Conservation (phyloP, 805 yeast genomes). For the Spathaspora boniae region DNA sequence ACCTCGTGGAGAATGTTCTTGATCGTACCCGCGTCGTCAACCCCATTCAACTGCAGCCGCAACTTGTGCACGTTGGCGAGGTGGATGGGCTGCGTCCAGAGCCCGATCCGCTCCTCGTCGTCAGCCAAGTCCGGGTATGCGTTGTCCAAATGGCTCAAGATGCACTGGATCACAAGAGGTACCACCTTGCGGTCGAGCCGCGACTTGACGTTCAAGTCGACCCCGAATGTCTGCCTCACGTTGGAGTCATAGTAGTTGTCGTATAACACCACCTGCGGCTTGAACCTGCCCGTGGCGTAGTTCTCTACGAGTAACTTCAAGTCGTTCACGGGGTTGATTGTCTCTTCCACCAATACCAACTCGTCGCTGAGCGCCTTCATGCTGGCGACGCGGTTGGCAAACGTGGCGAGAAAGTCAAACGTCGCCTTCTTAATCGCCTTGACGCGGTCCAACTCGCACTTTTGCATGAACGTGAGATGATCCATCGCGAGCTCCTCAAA, state of each 20-base stretch:
- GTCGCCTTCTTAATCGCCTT: conserved; percentile 73
- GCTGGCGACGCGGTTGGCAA: conserved; percentile 57
- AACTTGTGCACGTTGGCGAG: conserved; percentile 58
- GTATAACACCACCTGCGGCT: conserved; percentile 68
- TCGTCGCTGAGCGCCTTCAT: conserved; percentile 60
- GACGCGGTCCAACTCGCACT: conserved; percentile 76
- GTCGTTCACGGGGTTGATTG: conserved; percentile 68
- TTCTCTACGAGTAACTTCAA: conserved; percentile 61
- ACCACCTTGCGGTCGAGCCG: conserved; percentile 70
- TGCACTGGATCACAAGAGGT: conserved; percentile 61
- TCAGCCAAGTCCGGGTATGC: conserved; percentile 65
- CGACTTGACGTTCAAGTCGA: conserved; percentile 67
- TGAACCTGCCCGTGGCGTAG: conserved; percentile 69
- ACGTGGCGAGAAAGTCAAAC: conserved; percentile 64
- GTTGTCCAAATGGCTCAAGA: conserved; percentile 63
- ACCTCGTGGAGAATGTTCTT: conserved; percentile 31
- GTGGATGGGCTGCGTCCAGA: conserved; percentile 69
- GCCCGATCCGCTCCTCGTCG: conserved; percentile 62
- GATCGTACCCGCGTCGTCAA: conserved; percentile 26
- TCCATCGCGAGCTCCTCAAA: conserved; percentile 72
- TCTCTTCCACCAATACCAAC: conserved; percentile 61
- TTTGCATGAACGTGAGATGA: conserved; percentile 73
- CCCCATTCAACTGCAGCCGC: conserved; percentile 49
- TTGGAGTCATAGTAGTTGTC: conserved; percentile 77
- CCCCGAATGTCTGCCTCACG: conserved; percentile 72